A percentile compares a stretch with the other conserved stretches of the same genome.
Evolutionary conservation across 257 asterid species (phyloP).

Genomic region (Nicotiana attenuata): DNA sequence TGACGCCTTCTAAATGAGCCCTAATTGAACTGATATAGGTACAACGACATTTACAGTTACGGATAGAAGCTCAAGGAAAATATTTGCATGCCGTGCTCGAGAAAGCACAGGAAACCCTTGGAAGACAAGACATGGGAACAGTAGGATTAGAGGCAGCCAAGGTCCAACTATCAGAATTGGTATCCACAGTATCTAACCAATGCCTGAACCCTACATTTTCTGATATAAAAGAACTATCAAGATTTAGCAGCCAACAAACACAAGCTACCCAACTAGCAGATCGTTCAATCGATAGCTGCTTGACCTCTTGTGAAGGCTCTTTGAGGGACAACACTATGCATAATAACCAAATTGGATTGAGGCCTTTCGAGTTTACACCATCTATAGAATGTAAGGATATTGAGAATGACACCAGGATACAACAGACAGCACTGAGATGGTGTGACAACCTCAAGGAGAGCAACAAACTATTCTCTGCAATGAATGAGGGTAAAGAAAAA

Average conservation of each 20-base stretch:
- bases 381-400: constrained; percentile 22
- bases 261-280: constrained; percentile 53
- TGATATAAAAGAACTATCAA: constrained; percentile 48
- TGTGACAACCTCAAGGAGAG: constrained; percentile 40
- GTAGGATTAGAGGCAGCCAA: constrained; percentile 73
- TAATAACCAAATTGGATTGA: constrained; percentile 32
- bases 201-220: constrained; percentile 64
- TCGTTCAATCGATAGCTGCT: constrained; percentile 65
- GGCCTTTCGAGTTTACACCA: constrained; percentile 33
- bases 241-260: constrained; percentile 44
- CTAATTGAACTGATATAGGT: constrained; percentile 47
- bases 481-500: constrained; percentile 36
- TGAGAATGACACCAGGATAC: constrained; percentile 30
- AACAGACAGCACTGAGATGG: constrained; percentile 42
- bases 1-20: constrained; percentile 15
- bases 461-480: constrained; percentile 23
- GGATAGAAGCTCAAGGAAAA: constrained; percentile 86
- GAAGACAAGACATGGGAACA: constrained; percentile 61
- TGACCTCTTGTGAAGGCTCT: constrained; percentile 66
- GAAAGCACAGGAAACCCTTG: constrained; percentile 87
- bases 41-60: constrained; percentile 76
- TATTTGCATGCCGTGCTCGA: constrained; percentile 82
- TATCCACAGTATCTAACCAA: constrained; percentile 70
- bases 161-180: constrained; percentile 71
- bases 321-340: constrained; percentile 50